Percentiles rank a stretch among this genome's conserved stretches.
phyloP scores from a whole-genome alignment of 1,284 basidiomycete species.

The Coniophora puteana region DNA sequence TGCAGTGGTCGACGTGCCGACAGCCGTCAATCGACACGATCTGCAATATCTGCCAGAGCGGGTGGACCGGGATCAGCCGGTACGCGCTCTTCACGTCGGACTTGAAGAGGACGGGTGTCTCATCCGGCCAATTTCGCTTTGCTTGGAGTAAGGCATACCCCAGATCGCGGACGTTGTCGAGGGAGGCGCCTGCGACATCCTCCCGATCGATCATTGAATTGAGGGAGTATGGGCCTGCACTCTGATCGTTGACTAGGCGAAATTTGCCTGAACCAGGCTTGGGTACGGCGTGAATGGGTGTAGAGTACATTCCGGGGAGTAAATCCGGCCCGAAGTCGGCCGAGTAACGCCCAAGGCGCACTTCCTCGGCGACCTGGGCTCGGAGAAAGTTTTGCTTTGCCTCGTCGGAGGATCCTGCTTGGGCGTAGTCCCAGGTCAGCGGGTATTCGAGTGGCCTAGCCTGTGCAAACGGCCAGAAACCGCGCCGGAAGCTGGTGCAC shows the following conservation, averaged over 20 bases:
- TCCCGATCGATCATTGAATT: constrained; percentile 32
- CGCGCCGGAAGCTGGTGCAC: constrained; percentile 25
- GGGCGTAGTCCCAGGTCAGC: constrained; percentile 20
- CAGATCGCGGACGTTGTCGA: constrained; percentile 22
- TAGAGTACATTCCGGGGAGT: constrained; percentile 40
- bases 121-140: constrained; percentile 1
- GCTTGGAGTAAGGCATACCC: constrained; percentile 14
- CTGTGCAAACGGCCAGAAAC: constrained; percentile 40
- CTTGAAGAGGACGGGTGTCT: constrained; percentile 17
- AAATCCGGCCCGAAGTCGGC: constrained; percentile 29
- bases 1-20: constrained; percentile 25
- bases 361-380: constrained; percentile 30
- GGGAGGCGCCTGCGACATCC: constrained; percentile 7
- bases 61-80: constrained; percentile 30
- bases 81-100: constrained; percentile 35
- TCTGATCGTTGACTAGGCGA: constrained; percentile 35
- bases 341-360: constrained; percentile 30
- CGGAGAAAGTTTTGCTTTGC: constrained; percentile 27
- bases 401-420: constrained; percentile 17
- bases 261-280: constrained; percentile 33
- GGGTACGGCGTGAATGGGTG: constrained; percentile 36
- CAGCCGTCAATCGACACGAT: constrained; percentile 26
- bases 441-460: constrained; percentile 16
- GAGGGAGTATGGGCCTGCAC: constrained; percentile 23
- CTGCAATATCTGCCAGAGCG: constrained; percentile 38